phyloP scores from a whole-genome alignment of 176 grass and related monocot genomes.

The Bothriochloa decipiens region DNA sequence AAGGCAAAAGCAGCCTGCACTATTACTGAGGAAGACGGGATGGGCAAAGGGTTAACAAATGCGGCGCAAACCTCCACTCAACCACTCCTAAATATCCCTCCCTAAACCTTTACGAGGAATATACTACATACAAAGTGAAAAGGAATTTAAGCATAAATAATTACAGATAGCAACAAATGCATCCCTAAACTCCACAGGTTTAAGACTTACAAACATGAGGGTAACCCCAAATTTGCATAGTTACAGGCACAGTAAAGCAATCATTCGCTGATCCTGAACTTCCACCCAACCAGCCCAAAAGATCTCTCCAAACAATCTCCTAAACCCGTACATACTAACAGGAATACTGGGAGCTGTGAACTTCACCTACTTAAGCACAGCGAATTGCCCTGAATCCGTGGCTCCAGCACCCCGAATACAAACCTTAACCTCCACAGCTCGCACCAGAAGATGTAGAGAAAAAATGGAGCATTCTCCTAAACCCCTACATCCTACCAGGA shows the following conservation, averaged over 20 bases:
- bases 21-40: neutral
- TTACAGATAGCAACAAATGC: neutral
- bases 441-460: neutral
- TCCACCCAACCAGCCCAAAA: constrained; percentile 11
- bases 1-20: constrained; percentile 12
- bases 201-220: neutral
- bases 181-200: neutral
- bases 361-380: neutral
- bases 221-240: neutral
- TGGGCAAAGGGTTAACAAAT: constrained; percentile 13
- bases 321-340: neutral
- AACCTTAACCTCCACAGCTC: neutral
- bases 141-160: neutral
- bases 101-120: neutral
- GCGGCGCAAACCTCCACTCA: neutral
- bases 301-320: neutral
- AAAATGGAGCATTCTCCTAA: too few species aligned
- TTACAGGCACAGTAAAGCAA: neutral
- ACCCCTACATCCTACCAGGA: too few species aligned
- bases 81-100: neutral
- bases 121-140: neutral
- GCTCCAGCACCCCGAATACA: neutral
- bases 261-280: neutral
- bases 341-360: neutral
- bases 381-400: neutral